Conservation (phyloP, 495 filamentous ascomycete genomes). For the Tuber brumale region DNA sequence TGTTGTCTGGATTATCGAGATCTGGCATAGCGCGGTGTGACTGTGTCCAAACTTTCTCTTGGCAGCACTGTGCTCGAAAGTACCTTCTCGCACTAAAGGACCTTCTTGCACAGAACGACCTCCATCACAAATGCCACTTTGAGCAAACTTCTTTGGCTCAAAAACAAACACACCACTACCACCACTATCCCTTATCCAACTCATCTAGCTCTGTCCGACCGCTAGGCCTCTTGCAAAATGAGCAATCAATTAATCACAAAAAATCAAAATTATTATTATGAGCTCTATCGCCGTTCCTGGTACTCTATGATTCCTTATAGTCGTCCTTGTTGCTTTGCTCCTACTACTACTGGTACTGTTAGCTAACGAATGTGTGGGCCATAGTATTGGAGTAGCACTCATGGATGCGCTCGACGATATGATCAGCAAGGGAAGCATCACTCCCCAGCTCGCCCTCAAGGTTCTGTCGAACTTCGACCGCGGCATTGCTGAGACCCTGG, state of each 20-base stretch:
- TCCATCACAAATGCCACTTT: neutral
- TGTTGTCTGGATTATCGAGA: neutral
- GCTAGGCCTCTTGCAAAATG: conserved; percentile 6
- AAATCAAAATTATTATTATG: conserved; percentile 80
- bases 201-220: neutral
- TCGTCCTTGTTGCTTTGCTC: conserved; percentile 22
- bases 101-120: neutral
- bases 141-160: neutral
- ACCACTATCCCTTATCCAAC: neutral
- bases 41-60: neutral
- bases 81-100: neutral
- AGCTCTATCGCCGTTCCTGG: conserved; percentile 96
- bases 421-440: conserved; percentile 84
- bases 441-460: conserved; percentile 99
- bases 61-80: neutral
- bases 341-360: conserved; percentile 20
- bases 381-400: conserved; percentile 79
- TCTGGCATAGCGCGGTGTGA: neutral
- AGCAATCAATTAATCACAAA: too few relatives aligned
- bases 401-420: conserved; percentile 95
- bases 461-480: conserved; percentile 89
- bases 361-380: conserved; percentile 25
- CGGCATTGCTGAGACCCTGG: conserved; percentile 75
- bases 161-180: neutral
- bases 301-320: conserved; percentile 47